These are phyloP conservation scores for Cladophialophora psammophila DNA, from an alignment of 2,329 filamentous ascomycete genomes.

Conservation along the genomic window DNA sequence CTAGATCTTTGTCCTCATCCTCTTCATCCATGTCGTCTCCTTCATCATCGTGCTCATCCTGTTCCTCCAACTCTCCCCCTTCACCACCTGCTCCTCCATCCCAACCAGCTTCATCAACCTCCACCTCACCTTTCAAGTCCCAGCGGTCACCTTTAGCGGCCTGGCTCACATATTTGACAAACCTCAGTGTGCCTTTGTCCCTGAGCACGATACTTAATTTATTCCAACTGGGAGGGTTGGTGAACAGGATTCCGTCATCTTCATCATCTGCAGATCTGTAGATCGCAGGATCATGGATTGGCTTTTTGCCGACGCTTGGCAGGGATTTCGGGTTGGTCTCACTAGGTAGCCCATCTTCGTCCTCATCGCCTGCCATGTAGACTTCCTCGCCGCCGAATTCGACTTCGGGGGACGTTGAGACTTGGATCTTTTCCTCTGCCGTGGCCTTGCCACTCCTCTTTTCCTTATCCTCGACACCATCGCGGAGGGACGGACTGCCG, in stretches of 20 bases:
- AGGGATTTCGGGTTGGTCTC: constrained; percentile 40
- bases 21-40: constrained; percentile 31
- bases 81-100: constrained; percentile 36
- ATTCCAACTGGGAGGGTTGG: constrained; percentile 80
- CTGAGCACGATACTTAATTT: constrained; percentile 87
- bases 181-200: constrained; percentile 84
- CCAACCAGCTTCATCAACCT: constrained; percentile 37
- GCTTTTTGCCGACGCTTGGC: constrained; percentile 45
- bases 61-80: constrained; percentile 34
- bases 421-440: constrained; percentile 45
- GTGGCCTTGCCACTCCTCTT: constrained; percentile 45
- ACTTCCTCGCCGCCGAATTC: constrained; percentile 64
- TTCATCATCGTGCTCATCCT: constrained; percentile 36
- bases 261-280: constrained; percentile 77
- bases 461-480: constrained; percentile 43
- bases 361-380: constrained; percentile 84
- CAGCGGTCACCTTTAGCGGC: constrained; percentile 87
- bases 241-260: constrained; percentile 76
- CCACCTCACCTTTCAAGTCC: constrained; percentile 84
- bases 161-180: constrained; percentile 93
- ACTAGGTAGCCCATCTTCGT: constrained; percentile 63
- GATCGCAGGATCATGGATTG: constrained; percentile 74
- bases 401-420: constrained; percentile 38
- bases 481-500: constrained; percentile 39
- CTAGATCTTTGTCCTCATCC: constrained; percentile 8